Conservation (phyloP, 371 early-diverging fungal genomes). For the Mortierella sp. region DNA sequence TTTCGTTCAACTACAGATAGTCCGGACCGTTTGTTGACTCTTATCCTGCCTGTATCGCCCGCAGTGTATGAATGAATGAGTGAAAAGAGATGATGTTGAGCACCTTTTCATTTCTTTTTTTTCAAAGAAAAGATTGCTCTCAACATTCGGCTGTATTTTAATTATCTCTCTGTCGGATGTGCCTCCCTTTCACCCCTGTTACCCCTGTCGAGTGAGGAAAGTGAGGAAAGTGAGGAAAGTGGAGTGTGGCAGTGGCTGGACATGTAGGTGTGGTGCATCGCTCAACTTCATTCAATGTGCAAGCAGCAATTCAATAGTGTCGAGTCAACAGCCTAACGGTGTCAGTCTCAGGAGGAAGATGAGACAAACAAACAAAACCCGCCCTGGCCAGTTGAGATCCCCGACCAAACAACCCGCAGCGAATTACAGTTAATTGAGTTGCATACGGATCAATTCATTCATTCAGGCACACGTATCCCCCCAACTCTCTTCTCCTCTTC, state of each 20-base stretch:
- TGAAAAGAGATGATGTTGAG: neutral
- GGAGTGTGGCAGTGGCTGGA: neutral
- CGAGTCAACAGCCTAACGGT: neutral
- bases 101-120: neutral
- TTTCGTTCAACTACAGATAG: neutral
- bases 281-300: no score
- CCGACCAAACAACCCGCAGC: neutral
- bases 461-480: neutral
- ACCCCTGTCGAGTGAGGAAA: constrained; percentile 1
- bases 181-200: neutral
- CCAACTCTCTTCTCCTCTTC: neutral
- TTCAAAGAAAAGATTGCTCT: neutral
- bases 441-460: constrained; percentile 1
- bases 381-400: neutral
- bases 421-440: neutral
- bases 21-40: neutral
- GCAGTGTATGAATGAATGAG: neutral
- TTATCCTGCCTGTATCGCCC: neutral
- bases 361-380: neutral
- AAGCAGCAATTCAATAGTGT: neutral
- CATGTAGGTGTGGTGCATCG: neutral
- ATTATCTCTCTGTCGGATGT: neutral
- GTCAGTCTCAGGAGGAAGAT: neutral
- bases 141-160: neutral
- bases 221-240: no score